A percentile compares a stretch with the other conserved stretches of the same genome.
Conservation (phyloP, 495 filamentous ascomycete species). For the Talaromyces proteolyticus region DNA sequence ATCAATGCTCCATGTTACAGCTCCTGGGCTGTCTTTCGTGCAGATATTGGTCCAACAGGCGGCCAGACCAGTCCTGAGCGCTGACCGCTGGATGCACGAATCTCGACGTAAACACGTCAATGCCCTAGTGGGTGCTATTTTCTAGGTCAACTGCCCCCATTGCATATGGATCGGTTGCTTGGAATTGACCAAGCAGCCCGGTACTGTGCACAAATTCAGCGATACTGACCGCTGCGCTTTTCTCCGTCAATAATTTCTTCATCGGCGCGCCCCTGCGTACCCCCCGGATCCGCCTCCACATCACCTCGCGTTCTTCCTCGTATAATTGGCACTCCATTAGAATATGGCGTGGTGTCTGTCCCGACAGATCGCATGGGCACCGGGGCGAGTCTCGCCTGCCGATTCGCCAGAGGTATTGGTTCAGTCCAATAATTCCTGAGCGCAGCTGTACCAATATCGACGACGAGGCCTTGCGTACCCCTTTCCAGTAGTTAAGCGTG, state of each 20-base stretch:
- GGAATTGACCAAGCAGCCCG: slow-evolving; percentile 20
- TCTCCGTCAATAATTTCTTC: slow-evolving; percentile 17
- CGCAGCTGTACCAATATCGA: slow-evolving; percentile 23
- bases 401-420: slow-evolving; percentile 23
- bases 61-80: too few species aligned
- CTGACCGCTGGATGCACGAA: too few species aligned
- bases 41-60: too few species aligned
- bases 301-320: background rate
- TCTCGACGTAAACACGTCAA: too few species aligned
- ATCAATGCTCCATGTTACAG: too few species aligned
- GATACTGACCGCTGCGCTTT: slow-evolving; percentile 21
- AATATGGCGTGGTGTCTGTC: slow-evolving; percentile 22
- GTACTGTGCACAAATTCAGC: slow-evolving; percentile 22
- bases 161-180: slow-evolving; percentile 2
- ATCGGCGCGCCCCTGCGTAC: too few species aligned
- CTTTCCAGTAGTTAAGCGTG: slow-evolving; percentile 8
- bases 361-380: slow-evolving; percentile 17
- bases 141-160: background rate
- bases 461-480: slow-evolving; percentile 18
- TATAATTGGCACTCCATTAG: slow-evolving; percentile 17
- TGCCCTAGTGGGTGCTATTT: too few species aligned
- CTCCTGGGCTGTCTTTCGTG: too few species aligned
- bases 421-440: slow-evolving; percentile 23
- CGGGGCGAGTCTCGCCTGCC: slow-evolving; percentile 17
- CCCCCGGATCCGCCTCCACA: slow-evolving; percentile 12